Percentiles rank a stretch among this genome's conserved stretches.
Conservation (phyloP, 2,329 filamentous ascomycete species). For the Leptographium galeiforme region DNA sequence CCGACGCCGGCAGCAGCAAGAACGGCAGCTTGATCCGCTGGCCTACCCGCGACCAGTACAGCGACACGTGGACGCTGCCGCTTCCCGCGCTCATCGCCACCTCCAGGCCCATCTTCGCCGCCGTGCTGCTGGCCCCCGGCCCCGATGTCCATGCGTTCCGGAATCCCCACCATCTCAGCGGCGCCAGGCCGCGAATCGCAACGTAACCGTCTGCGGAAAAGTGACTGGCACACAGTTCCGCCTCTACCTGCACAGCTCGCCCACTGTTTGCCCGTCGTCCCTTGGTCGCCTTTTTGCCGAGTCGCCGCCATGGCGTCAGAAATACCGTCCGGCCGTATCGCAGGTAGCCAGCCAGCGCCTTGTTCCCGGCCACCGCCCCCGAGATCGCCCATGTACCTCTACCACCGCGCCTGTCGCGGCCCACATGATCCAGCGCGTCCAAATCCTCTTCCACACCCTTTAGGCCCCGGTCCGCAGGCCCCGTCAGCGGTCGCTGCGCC, state of each 20-base stretch:
- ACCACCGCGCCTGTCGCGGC: not conserved
- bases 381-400: slow-evolving; percentile 27
- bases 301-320: slow-evolving; percentile 11
- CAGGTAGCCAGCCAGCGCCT: slow-evolving; percentile 21
- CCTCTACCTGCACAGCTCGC: slow-evolving; percentile 23
- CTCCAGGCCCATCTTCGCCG: slow-evolving; percentile 30
- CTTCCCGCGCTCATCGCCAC: slow-evolving; percentile 23
- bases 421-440: slow-evolving; percentile 6
- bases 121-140: slow-evolving; percentile 10
- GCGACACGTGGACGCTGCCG: slow-evolving; percentile 28
- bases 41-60: slow-evolving; percentile 32
- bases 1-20: slow-evolving; percentile 20
- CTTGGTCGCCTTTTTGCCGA: not conserved
- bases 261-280: not conserved
- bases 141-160: slow-evolving; percentile 4
- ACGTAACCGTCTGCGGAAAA: slow-evolving; percentile 22
- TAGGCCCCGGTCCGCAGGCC: slow-evolving; percentile 20
- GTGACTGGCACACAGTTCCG: slow-evolving; percentile 26
- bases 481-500: slow-evolving; percentile 18
- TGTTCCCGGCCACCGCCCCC: slow-evolving; percentile 16
- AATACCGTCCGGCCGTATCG: slow-evolving; percentile 23
- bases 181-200: slow-evolving; percentile 26
- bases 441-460: slow-evolving; percentile 24
- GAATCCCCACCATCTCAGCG: slow-evolving; percentile 21
- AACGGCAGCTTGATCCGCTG: slow-evolving; percentile 32